phyloP scores from a whole-genome alignment of 164 flowering plant genomes.

The Echeveria elegans region DNA sequence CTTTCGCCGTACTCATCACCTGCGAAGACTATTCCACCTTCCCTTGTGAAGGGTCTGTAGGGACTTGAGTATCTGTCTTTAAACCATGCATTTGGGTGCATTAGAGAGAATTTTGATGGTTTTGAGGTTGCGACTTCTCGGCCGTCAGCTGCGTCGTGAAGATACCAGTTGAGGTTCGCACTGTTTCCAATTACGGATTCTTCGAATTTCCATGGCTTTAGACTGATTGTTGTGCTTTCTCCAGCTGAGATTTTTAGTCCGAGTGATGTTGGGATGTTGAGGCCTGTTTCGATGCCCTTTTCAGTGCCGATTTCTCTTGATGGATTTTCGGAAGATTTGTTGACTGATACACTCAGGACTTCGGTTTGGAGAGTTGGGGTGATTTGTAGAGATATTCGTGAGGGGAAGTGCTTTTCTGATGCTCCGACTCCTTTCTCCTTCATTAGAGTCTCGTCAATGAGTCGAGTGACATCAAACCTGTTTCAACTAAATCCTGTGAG shows the following conservation, averaged over 20 bases:
- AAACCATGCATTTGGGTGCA: conserved; percentile 78
- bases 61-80: conserved; percentile 64
- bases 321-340: conserved; percentile 86
- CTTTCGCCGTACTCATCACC: conserved; percentile 85
- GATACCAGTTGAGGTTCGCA: conserved; percentile 65
- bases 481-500: background rate
- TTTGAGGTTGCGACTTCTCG: conserved; percentile 67
- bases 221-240: conserved; percentile 41
- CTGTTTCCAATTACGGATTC: conserved; percentile 58
- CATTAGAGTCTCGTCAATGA: conserved; percentile 52
- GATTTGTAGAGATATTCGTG: conserved; percentile 61
- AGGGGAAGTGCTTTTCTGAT: conserved; percentile 83
- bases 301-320: conserved; percentile 45
- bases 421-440: conserved; percentile 54
- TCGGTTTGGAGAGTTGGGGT: conserved; percentile 64
- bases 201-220: conserved; percentile 94
- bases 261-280: conserved; percentile 40
- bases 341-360: conserved; percentile 57
- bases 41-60: conserved; percentile 68
- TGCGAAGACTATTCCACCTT: conserved; percentile 88
- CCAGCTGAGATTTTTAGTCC: conserved; percentile 51
- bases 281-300: conserved; percentile 42
- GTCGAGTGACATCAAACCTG: conserved; percentile 60
- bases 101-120: conserved; percentile 49
- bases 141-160: conserved; percentile 67